Evolutionary conservation across 202 grass and related monocot genomes (phyloP).

Genomic region (Setaria viridis): DNA sequence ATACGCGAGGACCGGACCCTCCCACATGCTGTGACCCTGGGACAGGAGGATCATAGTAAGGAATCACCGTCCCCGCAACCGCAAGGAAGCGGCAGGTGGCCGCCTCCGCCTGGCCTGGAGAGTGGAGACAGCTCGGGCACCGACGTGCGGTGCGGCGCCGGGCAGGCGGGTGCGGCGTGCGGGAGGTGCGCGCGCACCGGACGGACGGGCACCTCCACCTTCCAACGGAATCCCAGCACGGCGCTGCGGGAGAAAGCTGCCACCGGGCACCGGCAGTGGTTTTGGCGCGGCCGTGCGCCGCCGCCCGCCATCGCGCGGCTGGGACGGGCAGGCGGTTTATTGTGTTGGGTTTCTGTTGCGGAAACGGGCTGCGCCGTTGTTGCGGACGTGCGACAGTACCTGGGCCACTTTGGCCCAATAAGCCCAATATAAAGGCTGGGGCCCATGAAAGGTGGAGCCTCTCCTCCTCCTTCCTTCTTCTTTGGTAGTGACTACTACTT

Average conservation of each 20-base stretch:
- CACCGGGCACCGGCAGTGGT: neutral
- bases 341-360: neutral
- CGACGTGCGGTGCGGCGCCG: conserved; percentile 30
- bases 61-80: conserved; percentile 54
- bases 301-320: neutral
- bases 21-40: conserved; percentile 16
- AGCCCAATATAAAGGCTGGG: too few species aligned
- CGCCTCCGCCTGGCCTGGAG: conserved; percentile 35
- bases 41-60: neutral
- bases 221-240: neutral
- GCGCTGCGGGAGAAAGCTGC: neutral
- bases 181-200: neutral
- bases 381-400: too few species aligned
- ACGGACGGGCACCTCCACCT: neutral
- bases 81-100: conserved; percentile 64
- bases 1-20: conserved; percentile 32
- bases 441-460: too few species aligned
- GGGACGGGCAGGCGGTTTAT: neutral
- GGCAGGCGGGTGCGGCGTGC: conserved; percentile 29
- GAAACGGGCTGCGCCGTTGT: neutral
- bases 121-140: conserved; percentile 43
- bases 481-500: too few species aligned
- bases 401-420: too few species aligned
- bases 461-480: too few species aligned
- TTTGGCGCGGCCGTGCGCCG: too few species aligned